Base-by-base conservation (phyloP, 2,329 filamentous ascomycete species). In the Penicillium decumbens region DNA sequence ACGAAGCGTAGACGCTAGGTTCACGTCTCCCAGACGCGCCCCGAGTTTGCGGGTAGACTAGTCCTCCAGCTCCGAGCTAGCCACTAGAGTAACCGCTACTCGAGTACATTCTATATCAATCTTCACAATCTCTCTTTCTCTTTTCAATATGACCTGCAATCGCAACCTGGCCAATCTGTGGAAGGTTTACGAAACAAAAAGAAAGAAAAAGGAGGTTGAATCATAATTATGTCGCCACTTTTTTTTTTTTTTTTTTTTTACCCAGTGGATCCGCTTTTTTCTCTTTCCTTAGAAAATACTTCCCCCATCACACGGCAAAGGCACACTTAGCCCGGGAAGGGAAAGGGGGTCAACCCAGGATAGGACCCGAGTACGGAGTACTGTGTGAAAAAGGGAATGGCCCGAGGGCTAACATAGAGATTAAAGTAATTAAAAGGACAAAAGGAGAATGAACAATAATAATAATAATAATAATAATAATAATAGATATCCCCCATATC, bases 1-100 rank as follows among this genome's bases (percentile, higher is more conserved):
- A 65, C 62, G 63, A 56, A 55, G 46, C 54, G 52, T 56, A 57
- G 46, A 62, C 64, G 64, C 65, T 67, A 66, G 64, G 64, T 66
- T 67, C 64, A 65, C 62, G 59, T 59, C 58, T 28, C 4, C 27
- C 35, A 45, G 42, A 52, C 61, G 54, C 59, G 61, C 59, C 61
- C 59, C 58, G 60, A 55, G 33, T 37, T 60, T 57, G 61, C 65
- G 65, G 65, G 63, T 67, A 68, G 64, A 66, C 65, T 66, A 68
- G 56, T 55, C 51, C 5, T 37, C 33, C 33, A 44, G 57, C 52
- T 51, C 46, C 45, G 57, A 58, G 54, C 38, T 40, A 40, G 24
- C 38, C 33, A 37, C 33, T 37, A 37, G 33, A 37, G 33, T 18
- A 23, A 35, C 32, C 32, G 20, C 33, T 20, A 37, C 33, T 37